Evolutionary conservation across 352 stramenopile species (phyloP).

Genomic region (Globisporangium nunn): DNA sequence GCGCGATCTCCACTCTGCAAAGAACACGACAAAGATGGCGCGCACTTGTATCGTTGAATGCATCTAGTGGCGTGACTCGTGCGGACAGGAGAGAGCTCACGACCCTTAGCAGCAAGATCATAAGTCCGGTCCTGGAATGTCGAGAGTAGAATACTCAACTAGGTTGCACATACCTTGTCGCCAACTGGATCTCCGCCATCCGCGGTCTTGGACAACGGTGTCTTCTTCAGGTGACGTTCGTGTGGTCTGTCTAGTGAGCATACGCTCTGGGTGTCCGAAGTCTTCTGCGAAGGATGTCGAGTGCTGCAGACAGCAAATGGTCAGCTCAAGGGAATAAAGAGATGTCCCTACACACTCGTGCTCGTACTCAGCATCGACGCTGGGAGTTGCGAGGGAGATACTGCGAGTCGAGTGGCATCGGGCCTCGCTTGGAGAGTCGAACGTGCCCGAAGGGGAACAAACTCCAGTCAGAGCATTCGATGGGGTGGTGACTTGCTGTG

Average conservation of each 20-base stretch:
- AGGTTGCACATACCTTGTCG: background rate
- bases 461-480: background rate
- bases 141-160: background rate
- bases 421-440: background rate
- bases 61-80: background rate
- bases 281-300: background rate
- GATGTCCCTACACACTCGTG: background rate
- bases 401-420: background rate
- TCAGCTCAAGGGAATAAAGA: background rate
- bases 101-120: background rate
- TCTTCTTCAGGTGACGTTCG: background rate
- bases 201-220: background rate
- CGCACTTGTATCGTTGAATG: constrained; percentile 9
- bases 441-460: background rate
- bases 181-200: background rate
- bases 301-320: background rate
- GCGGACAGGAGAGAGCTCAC: constrained; percentile 4
- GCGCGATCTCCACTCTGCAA: background rate
- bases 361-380: background rate
- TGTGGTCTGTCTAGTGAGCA: background rate
- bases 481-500: background rate
- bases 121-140: background rate
- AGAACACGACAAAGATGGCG: background rate
- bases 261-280: background rate
- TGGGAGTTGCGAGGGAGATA: background rate